Evolutionary conservation across 768 basidiomycete genomes (phyloP).

Genomic region (Podaxis mareebaensis): DNA sequence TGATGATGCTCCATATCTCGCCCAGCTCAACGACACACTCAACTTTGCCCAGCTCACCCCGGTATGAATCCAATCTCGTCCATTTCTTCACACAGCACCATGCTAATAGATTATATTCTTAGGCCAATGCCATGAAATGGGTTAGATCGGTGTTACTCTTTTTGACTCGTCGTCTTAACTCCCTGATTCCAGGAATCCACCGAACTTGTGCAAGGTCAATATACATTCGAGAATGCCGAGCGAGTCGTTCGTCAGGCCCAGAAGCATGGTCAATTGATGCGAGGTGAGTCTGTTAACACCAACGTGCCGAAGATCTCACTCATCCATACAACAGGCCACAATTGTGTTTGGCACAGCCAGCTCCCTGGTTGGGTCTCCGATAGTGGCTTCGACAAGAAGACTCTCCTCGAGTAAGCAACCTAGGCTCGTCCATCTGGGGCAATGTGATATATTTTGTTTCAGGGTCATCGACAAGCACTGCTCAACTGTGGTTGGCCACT

Average conservation of each 20-base stretch:
- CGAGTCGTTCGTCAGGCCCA: constrained; percentile 43
- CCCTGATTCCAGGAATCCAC: constrained; percentile 43
- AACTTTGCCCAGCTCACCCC: constrained; percentile 49
- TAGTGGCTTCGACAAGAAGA: constrained; percentile 39
- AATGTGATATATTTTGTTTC: not conserved
- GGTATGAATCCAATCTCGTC: constrained; percentile 4
- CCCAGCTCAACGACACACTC: constrained; percentile 34
- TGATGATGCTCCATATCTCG: constrained; percentile 38
- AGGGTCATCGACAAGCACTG: constrained; percentile 48
- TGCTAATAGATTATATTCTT: not conserved
- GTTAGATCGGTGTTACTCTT: constrained; percentile 25
- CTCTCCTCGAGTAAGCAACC: constrained; percentile 28
- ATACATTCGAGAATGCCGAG: constrained; percentile 48
- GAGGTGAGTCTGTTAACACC: constrained; percentile 30
- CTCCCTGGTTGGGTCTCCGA: constrained; percentile 51
- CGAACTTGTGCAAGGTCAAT: constrained; percentile 47
- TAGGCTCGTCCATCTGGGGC: too few relatives aligned
- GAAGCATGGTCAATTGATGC: constrained; percentile 45
- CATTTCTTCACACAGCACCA: not conserved
- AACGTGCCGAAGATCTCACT: not conserved
- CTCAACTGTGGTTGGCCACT: constrained; percentile 48
- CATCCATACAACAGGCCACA: constrained; percentile 33
- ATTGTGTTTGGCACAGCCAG: constrained; percentile 53
- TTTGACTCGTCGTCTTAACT: not conserved
- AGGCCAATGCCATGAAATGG: constrained; percentile 59